Percentiles rank a stretch among this genome's conserved stretches.
Conservation (phyloP, 2,329 filamentous ascomycete species). For the Colletotrichum orchidophilum region DNA sequence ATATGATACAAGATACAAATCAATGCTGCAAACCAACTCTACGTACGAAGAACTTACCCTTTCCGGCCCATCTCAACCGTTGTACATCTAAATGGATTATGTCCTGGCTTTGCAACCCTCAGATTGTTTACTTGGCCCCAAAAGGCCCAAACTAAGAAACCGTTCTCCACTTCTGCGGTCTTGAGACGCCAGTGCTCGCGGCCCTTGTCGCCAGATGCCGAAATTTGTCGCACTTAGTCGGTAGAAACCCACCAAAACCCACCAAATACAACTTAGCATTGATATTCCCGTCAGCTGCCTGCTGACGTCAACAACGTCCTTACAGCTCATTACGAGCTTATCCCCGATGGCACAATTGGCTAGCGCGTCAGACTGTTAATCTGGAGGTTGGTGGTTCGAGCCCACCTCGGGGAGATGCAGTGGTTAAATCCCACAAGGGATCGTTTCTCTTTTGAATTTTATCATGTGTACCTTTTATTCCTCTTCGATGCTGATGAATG, state of each 20-base stretch:
- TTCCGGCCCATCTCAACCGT: no score
- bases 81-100: no score
- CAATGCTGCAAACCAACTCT: no score
- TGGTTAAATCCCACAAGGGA: slow-evolving; percentile 11
- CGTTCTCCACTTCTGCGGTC: background rate
- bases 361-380: slow-evolving; percentile 35
- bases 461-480: background rate
- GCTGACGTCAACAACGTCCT: background rate
- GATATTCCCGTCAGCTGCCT: rapidly evolving
- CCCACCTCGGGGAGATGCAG: slow-evolving; percentile 30
- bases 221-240: background rate
- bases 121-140: no score
- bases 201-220: background rate
- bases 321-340: slow-evolving; percentile 15
- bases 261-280: background rate
- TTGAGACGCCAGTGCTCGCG: background rate
- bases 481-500: background rate
- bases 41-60: no score
- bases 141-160: background rate
- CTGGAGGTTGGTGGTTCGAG: slow-evolving; percentile 35
- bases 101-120: background rate
- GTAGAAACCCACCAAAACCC: background rate
- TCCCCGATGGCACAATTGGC: slow-evolving; percentile 35
- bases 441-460: background rate
- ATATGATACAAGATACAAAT: no score